Conservation (phyloP, 306 rosid genomes). For the Mucuna pruriens region DNA sequence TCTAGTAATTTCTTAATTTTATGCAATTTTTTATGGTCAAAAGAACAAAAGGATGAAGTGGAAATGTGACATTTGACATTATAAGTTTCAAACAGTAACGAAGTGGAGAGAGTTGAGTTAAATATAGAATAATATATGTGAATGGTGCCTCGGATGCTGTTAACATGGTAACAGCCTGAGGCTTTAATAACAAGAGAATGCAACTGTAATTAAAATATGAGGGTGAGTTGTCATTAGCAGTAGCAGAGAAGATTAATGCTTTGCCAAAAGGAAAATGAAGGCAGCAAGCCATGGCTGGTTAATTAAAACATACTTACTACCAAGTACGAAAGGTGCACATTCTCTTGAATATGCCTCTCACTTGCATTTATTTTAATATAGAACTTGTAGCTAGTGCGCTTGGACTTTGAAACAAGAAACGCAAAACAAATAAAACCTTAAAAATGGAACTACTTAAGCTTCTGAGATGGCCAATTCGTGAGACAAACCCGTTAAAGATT, state of each 20-base stretch:
- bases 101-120: not conserved
- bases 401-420: conserved; percentile 33
- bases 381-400: conserved; percentile 20
- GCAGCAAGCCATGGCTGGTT: conserved; percentile 20
- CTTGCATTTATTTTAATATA: not conserved
- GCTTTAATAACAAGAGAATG: conserved; percentile 55
- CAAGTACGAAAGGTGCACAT: conserved; percentile 20
- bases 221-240: conserved; percentile 46
- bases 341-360: not conserved
- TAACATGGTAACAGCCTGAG: conserved; percentile 42
- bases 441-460: not conserved
- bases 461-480: not conserved
- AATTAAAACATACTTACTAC: not conserved
- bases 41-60: conserved; percentile 20
- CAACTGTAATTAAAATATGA: conserved; percentile 37
- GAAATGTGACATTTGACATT: conserved; percentile 12
- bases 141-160: conserved; percentile 57
- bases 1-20: no score
- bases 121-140: conserved; percentile 25
- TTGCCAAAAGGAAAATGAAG: conserved; percentile 10
- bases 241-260: conserved; percentile 33
- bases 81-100: conserved; percentile 5
- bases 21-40: not conserved
- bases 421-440: conserved; percentile 1
- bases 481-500: not conserved